Evolutionary conservation across 495 filamentous ascomycete genomes (phyloP), one percentile per base, ranked within the genome.

Genomic region (Paragyromitra xinjiangensis): DNA sequence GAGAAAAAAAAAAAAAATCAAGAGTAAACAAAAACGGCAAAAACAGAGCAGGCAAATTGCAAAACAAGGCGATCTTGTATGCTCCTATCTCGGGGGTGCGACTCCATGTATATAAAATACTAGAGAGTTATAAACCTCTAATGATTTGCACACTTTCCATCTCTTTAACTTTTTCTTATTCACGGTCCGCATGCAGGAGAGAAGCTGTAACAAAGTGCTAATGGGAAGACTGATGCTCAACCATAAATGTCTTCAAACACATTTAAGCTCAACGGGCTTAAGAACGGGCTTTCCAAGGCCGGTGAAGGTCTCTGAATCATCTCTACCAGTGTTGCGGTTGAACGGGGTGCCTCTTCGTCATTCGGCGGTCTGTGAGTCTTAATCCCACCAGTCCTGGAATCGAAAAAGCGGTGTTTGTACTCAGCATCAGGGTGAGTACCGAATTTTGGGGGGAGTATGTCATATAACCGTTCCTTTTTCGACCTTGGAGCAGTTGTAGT

Each of bases 181-280:
- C 14, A 19, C 19, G 3, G 24, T 7, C 37, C 29, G 19, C 6
- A 24, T n/a, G 14, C 9, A 48, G 11, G 8, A 16, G 11, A 16
- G 3, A 48, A 48, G 44, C 7, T 4, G 8, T 48, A 4, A 19
- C 19, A 34, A 34, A 34, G 29, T 34, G 29, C 29, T 3, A 34
- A 34, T 50, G 6, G 16, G 48, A 16, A 12, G 44, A 16, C 44
- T 48, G 40, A 11, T 0, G 39, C 26, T 71, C 58, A 71, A 26
- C 58, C 45, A 53, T 75, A 75, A 42, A 75, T 69, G 42, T 75
- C 72, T 24, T 69, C 72, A 63, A 75, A 75, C 19, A 22, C 64
- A 53, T 69, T 45, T 24, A 63, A 26, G 1, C 42, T 40, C n/a
- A 53, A 4, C 11, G 44, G 42, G 14, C 34, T 39, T 5, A 19